Evolutionary conservation across 108 stramenopile genomes (phyloP), one percentile per base, ranked within the genome.

Genomic region (Cyclotella choctawhatcheeana): DNA sequence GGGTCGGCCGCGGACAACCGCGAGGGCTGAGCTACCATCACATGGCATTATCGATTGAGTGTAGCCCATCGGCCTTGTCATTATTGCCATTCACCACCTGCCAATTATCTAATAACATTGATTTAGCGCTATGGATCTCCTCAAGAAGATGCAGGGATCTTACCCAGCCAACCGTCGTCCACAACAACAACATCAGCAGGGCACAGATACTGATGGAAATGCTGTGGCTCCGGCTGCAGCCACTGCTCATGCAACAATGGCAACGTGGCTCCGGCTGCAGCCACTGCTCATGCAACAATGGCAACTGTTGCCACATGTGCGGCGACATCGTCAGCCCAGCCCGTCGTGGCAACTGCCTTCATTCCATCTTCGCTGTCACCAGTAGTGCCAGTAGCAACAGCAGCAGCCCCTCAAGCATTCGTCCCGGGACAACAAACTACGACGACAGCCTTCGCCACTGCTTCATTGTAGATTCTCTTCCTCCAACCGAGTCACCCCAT

Each of bases 151-250:
- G n/a, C n/a, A n/a, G n/a, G 37, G 37, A 10, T 52, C 76, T 25
- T 69, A 69, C 26, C 76, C 76, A 1, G 76, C 68, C 24, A 44
- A 71, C 3, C n/a, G n/a, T n/a, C n/a, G n/a, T n/a, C n/a, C n/a
- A n/a, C 60, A 44, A 13, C 71, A 73, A 37, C 60, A 68, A 26
- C n/a, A n/a, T n/a, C n/a, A n/a, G n/a, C 73, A 65, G 18, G 48
- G 43, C 27, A 43, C 35, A 25, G 50, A 54, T 20, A 26, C 60
- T 27, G 50, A 50, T 50, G 45, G 44, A 24, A 43, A 53, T 0
- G 14, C 61, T 3, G 24, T 35, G 5, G 37, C 71, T 35, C 25
- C 76, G 5, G 37, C 67, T 43, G 12, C 35, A 5, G 14, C n/a
- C n/a, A n/a, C 66, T 3, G 8, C 48, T 6, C 3, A 48, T 1